phyloP scores from a whole-genome alignment of 768 basidiomycete species.

The Mycena pura region DNA sequence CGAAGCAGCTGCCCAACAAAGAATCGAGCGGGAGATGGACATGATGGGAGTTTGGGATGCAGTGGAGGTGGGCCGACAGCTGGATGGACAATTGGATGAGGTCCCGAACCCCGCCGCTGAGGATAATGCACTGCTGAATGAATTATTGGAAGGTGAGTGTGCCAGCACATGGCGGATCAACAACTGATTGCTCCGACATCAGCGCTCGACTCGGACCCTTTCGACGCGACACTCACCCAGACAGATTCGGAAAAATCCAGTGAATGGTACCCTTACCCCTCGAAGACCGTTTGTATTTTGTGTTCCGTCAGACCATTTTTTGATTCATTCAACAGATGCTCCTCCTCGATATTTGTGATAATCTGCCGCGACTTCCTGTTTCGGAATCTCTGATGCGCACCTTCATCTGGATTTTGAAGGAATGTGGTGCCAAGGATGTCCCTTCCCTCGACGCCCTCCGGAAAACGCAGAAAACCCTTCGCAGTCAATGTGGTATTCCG shows the following conservation, averaged over 20 bases:
- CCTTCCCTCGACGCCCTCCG: conserved; percentile 23
- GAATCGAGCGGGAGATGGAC: neutral
- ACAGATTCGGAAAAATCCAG: neutral
- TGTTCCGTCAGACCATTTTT: neutral
- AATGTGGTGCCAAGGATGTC: conserved; percentile 24
- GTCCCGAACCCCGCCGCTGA: neutral
- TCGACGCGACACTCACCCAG: neutral
- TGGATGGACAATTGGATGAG: neutral
- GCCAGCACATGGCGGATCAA: neutral
- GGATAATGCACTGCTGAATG: neutral
- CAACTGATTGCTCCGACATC: neutral
- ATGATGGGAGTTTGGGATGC: conserved; percentile 7
- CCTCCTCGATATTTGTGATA: conserved; percentile 29
- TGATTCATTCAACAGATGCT: conserved; percentile 22
- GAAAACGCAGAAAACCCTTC: neutral
- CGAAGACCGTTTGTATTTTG: conserved; percentile 1
- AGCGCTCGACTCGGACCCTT: conserved; percentile 5
- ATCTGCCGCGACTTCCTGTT: conserved; percentile 26
- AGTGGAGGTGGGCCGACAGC: neutral
- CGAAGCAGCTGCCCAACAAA: neutral
- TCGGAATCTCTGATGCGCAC: conserved; percentile 24
- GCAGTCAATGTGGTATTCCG: neutral
- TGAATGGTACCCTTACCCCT: conserved; percentile 10
- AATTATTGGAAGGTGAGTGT: neutral
- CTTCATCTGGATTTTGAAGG: conserved; percentile 26